Base-by-base conservation (phyloP, 306 rosid genomes). In the Rosa chinensis region DNA sequence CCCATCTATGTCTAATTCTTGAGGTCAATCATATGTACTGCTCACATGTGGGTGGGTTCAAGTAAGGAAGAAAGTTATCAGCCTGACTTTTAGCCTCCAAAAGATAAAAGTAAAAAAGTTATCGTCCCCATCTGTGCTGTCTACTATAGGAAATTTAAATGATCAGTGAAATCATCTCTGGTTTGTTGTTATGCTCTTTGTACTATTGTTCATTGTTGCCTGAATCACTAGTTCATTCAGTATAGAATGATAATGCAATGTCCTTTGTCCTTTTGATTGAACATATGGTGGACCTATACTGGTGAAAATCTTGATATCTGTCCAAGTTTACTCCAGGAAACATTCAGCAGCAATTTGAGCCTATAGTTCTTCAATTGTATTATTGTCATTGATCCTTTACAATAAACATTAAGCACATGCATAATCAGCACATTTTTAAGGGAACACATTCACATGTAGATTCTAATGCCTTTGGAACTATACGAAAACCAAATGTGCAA, bases 301-400 rank as follows among this genome's bases (percentile, higher is more conserved):
- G 50, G 16, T 13, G 78, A 12, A 58, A 74, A n/a, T 56, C 40
- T 74, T 40, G 53, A 35, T 8, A 43, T 10, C 78, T 25, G 0
- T 74, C 45, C 70, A 58, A 74, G 78, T 21, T 74, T 56, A 4
- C 77, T 40, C 10, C 67, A 10, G 48, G 18, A 14, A 35, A 13
- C 75, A 48, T 73, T 28, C 48, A 32, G 5, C 4, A 52, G 13
- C 35, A 73, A 18, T 37, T 62, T 64, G 16, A 64, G 69, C 9
- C 5, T 2, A 32, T 32, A 64, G 68, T n/a, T 28, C 4, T 32
- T 16, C 10, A 18, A 39, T 6, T 17, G n/a, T 8, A 10, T 6
- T 66, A 32, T 66, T 17, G 42, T 18, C 47, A 25, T 25, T 25
- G 28, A 25, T 25, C 28, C 28, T 25, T 25, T 25, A 25, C 28